Conservation (phyloP, 1,284 basidiomycete genomes). For the Sphaerobolus stellatus region DNA sequence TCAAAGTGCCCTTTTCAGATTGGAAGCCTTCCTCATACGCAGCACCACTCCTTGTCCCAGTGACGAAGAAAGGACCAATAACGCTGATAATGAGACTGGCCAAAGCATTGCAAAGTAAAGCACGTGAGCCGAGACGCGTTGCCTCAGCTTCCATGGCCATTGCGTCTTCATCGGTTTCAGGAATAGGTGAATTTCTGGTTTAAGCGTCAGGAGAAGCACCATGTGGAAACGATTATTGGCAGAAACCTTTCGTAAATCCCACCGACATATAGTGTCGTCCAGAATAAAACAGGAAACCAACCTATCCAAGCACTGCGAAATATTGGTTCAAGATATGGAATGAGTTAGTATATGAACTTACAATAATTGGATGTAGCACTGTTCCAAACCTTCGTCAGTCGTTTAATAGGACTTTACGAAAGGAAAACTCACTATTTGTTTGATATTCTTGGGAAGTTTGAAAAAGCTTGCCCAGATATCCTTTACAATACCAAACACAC, state of each 20-base stretch:
- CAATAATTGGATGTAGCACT: slow-evolving; percentile 88
- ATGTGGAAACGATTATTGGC: background rate
- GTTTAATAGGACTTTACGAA: slow-evolving; percentile 66
- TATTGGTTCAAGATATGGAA: slow-evolving; percentile 9
- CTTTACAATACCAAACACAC: slow-evolving; percentile 48
- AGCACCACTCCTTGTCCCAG: slow-evolving; percentile 23
- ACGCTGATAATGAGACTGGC: slow-evolving; percentile 71
- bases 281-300: slow-evolving; percentile 91
- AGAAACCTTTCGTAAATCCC: slow-evolving; percentile 71
- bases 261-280: slow-evolving; percentile 82
- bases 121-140: slow-evolving; percentile 80
- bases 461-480: slow-evolving; percentile 70
- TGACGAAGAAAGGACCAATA: slow-evolving; percentile 71
- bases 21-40: slow-evolving; percentile 26
- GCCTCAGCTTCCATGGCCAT: slow-evolving; percentile 57
- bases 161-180: slow-evolving; percentile 33
- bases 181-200: slow-evolving; percentile 28
- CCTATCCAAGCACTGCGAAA: slow-evolving; percentile 67
- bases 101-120: slow-evolving; percentile 76
- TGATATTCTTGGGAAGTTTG: slow-evolving; percentile 72
- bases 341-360: slow-evolving; percentile 39
- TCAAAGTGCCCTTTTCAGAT: slow-evolving; percentile 24
- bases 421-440: slow-evolving; percentile 64
- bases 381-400: slow-evolving; percentile 57
- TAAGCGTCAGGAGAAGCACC: background rate